These are phyloP conservation scores for Sphenostylis stenocarpa DNA, from an alignment of 306 rosid genomes.

Conservation along the genomic window DNA sequence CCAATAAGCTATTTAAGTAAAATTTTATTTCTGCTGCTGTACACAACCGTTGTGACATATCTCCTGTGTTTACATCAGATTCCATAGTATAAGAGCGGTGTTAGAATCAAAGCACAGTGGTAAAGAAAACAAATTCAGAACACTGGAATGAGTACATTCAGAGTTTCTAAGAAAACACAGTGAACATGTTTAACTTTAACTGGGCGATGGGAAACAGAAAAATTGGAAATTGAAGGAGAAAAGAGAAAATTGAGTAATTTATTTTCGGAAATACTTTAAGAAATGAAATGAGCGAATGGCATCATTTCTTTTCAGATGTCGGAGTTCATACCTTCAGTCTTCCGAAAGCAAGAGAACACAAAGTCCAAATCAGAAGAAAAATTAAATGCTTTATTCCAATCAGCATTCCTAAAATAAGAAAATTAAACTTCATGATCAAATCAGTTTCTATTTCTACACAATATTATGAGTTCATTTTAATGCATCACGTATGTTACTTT, in stretches of 20 bases:
- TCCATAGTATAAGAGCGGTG: background rate
- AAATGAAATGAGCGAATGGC: conserved; percentile 3
- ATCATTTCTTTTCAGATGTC: conserved; percentile 15
- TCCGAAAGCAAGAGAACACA: conserved; percentile 67
- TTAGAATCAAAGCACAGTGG: background rate
- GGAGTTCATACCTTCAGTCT: conserved; percentile 56
- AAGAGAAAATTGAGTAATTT: background rate
- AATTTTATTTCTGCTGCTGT: conserved; percentile 66
- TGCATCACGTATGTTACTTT: background rate
- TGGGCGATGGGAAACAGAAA: conserved; percentile 5
- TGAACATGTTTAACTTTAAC: conserved; percentile 18
- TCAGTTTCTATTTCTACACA: background rate
- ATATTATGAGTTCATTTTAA: background rate
- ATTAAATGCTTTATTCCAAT: conserved; percentile 78
- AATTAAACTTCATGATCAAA: conserved; percentile 20
- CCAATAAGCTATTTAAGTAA: conserved; percentile 54
- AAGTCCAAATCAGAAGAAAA: conserved; percentile 66
- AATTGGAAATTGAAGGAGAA: background rate
- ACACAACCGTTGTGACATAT: conserved; percentile 60
- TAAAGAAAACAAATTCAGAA: background rate
- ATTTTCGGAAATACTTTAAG: background rate
- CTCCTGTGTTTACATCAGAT: conserved; percentile 48
- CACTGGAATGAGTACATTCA: background rate
- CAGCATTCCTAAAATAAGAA: conserved; percentile 57
- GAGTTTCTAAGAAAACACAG: background rate